phyloP scores from a whole-genome alignment of 1,284 basidiomycete species.

The Pisolithus thermaeus region DNA sequence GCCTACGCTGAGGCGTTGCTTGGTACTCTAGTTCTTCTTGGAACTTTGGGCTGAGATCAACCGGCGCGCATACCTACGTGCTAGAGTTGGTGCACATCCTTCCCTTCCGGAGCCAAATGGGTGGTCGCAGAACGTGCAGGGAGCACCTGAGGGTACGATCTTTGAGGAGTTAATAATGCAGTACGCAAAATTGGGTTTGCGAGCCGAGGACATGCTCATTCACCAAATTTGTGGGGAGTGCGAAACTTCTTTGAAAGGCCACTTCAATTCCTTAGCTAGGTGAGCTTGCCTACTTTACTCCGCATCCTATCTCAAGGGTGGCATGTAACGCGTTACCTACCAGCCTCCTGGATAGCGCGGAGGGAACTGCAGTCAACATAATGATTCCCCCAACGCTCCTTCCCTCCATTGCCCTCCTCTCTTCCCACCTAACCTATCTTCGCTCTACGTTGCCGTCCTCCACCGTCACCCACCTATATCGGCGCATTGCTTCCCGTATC shows the following conservation, averaged over 20 bases:
- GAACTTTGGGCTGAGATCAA: constrained; percentile 81
- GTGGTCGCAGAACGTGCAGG: neutral
- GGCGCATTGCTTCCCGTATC: constrained; percentile 60
- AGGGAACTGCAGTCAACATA: constrained; percentile 37
- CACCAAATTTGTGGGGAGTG: constrained; percentile 78
- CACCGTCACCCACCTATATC: constrained; percentile 57
- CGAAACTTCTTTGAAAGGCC: constrained; percentile 64
- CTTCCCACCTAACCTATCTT: constrained; percentile 66
- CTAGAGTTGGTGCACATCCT: constrained; percentile 40
- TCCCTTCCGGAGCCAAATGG: constrained; percentile 43
- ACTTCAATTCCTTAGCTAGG: constrained; percentile 48
- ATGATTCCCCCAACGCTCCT: constrained; percentile 62
- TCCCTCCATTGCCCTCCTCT: constrained; percentile 64
- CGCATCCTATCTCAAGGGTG: neutral
- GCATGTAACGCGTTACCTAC: too few species aligned
- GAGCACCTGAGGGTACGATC: constrained; percentile 54
- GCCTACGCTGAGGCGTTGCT: neutral
- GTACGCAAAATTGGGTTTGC: constrained; percentile 54
- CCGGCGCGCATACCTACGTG: constrained; percentile 47
- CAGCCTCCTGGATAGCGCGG: constrained; percentile 19
- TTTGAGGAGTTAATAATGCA: constrained; percentile 69
- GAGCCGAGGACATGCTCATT: constrained; percentile 84
- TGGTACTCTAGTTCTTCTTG: constrained; percentile 69
- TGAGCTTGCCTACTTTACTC: constrained; percentile 19
- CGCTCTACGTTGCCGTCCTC: constrained; percentile 52